These are phyloP conservation scores for Gaeumannomyces tritici DNA, from an alignment of 2,329 filamentous ascomycete genomes.

Conservation along the genomic window DNA sequence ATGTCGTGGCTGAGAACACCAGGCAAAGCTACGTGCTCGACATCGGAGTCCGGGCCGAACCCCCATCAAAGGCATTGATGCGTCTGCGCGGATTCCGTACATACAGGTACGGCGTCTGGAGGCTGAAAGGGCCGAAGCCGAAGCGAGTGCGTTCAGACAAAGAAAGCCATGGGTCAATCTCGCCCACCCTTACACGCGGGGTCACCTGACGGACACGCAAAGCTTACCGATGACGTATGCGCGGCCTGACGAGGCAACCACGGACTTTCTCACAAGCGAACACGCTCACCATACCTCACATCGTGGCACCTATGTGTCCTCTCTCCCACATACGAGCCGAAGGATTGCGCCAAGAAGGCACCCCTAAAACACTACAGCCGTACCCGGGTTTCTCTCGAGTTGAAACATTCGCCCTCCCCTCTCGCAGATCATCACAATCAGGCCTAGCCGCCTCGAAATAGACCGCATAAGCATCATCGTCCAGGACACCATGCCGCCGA, in stretches of 20 bases:
- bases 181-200: no score
- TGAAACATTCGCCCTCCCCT: not conserved
- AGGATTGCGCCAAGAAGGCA: not conserved
- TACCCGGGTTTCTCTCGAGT: not conserved
- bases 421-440: not conserved
- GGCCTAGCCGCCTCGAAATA: not conserved
- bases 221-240: not conserved
- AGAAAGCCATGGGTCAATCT: not conserved
- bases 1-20: not conserved
- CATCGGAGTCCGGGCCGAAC: not conserved
- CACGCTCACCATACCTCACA: not conserved
- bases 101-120: not conserved
- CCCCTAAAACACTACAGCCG: not conserved
- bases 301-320: not conserved
- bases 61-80: not conserved
- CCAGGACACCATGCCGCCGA: constrained; percentile 43
- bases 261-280: not conserved
- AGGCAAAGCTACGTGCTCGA: not conserved
- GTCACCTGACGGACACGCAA: not conserved
- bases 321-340: no score
- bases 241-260: not conserved
- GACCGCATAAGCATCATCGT: not conserved
- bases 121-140: not conserved
- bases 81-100: not conserved
- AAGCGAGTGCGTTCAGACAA: not conserved